A percentile compares a stretch with the other conserved stretches of the same genome.
phyloP scores from a whole-genome alignment of 1,284 basidiomycete species.

The Tetrapyrgos nigripes region DNA sequence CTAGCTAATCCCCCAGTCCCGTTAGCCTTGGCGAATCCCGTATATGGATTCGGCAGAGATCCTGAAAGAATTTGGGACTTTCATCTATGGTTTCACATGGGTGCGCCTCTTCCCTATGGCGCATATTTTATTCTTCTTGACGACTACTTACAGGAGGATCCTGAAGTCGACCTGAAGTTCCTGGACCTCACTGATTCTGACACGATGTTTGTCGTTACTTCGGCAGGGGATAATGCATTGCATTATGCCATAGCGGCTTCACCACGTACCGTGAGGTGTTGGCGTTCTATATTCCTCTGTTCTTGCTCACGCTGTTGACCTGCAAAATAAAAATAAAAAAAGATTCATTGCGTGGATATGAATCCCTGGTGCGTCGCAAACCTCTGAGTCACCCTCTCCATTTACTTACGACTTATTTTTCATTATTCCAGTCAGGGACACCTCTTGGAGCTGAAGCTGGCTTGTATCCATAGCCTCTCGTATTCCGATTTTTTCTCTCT shows the following conservation, averaged over 20 bases:
- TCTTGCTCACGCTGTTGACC: too few species aligned
- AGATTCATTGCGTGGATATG: constrained; percentile 82
- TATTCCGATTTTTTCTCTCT: constrained; percentile 78
- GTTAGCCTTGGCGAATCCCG: constrained; percentile 71
- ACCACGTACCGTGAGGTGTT: constrained; percentile 52
- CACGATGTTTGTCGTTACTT: constrained; percentile 79
- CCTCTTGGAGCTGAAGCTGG: constrained; percentile 82
- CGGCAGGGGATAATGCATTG: constrained; percentile 83
- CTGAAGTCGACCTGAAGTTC: constrained; percentile 76
- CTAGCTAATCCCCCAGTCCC: not conserved
- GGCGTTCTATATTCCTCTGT: too few species aligned
- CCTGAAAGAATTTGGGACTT: constrained; percentile 80
- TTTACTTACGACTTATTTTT: not conserved
- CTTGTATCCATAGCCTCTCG: constrained; percentile 64
- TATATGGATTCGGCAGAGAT: constrained; percentile 77
- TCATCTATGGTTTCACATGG: constrained; percentile 82
- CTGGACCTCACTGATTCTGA: constrained; percentile 68
- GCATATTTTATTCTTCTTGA: not conserved
- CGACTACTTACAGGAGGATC: constrained; percentile 63
- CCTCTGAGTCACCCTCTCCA: constrained; percentile 1
- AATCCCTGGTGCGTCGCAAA: constrained; percentile 51
- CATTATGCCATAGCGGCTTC: constrained; percentile 78
- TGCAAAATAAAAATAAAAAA: too few species aligned
- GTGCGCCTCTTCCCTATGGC: constrained; percentile 26
- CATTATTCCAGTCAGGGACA: constrained; percentile 65